Evolutionary conservation across 169 alveolate species (phyloP).

Genomic region (Eimeria falciformis): DNA sequence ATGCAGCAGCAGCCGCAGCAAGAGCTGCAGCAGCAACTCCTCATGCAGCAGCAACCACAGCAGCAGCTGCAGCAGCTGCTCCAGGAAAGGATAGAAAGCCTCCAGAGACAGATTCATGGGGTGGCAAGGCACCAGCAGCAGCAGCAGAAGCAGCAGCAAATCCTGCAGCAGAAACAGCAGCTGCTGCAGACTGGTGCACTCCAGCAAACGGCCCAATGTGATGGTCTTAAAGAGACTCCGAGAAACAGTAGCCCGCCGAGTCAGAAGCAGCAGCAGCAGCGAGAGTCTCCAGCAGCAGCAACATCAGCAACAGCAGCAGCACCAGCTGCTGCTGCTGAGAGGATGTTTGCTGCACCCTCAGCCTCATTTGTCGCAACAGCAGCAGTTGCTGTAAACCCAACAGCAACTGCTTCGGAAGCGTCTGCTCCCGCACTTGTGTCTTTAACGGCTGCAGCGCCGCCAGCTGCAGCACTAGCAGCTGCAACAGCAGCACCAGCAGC

Average conservation of each 20-base stretch:
- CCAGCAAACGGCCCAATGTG: background rate
- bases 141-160: slow-evolving; percentile 24
- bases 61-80: slow-evolving; percentile 32
- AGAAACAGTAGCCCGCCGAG: too few species aligned
- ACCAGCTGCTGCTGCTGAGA: slow-evolving; percentile 11
- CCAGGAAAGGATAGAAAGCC: slow-evolving; percentile 13
- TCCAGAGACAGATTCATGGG: slow-evolving; percentile 11
- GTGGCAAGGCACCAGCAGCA: slow-evolving; percentile 30
- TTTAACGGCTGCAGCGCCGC: background rate
- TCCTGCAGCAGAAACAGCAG: slow-evolving; percentile 9
- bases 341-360: background rate
- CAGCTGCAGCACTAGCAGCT: background rate
- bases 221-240: too few species aligned
- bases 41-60: slow-evolving; percentile 3
- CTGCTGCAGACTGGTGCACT: background rate
- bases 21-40: slow-evolving; percentile 11
- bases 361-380: slow-evolving; percentile 5
- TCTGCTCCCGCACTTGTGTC: background rate
- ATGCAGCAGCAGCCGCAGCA: background rate
- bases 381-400: background rate
- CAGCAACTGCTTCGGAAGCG: slow-evolving; percentile 32
- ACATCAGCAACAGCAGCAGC: background rate
- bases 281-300: slow-evolving; percentile 2
- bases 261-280: too few species aligned
- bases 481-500: slow-evolving; percentile 19